Percentiles rank a stretch among this genome's conserved stretches.
Conservation (phyloP, 2,329 filamentous ascomycete species). For the Hypoxylon sp. region DNA sequence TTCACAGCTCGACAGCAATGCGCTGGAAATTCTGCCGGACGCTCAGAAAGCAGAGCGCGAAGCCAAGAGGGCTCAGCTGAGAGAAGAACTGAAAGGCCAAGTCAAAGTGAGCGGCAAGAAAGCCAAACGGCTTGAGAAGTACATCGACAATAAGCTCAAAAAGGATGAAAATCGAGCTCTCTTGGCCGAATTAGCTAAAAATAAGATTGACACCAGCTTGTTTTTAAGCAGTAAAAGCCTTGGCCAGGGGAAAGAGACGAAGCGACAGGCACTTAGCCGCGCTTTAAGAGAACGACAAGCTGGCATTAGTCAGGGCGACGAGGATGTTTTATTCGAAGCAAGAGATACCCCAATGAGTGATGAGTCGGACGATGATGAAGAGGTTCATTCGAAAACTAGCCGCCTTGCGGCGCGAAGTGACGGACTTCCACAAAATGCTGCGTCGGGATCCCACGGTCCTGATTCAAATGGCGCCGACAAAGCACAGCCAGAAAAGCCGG, state of each 20-base stretch:
- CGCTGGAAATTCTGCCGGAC: conserved; percentile 64
- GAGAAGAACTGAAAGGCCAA: conserved; percentile 66
- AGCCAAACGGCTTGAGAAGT: conserved; percentile 76
- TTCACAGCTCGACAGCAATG: conserved; percentile 66
- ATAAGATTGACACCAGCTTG: conserved; percentile 85
- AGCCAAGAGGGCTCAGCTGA: conserved; percentile 69
- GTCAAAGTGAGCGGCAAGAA: conserved; percentile 75
- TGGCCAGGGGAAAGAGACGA: conserved; percentile 79
- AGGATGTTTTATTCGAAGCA: conserved; percentile 68
- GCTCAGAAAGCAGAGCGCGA: conserved; percentile 62
- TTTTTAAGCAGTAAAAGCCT: conserved; percentile 84
- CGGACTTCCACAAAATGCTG: conserved; percentile 4
- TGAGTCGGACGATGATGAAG: conserved; percentile 54
- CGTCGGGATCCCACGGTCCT: conserved; percentile 37
- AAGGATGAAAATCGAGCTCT: conserved; percentile 93
- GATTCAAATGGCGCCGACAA: conserved; percentile 5
- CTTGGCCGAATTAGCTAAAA: conserved; percentile 83
- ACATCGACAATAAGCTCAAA: conserved; percentile 89
- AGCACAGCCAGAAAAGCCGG: conserved; percentile 14
- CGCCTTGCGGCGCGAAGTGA: conserved; percentile 1
- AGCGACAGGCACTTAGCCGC: conserved; percentile 75
- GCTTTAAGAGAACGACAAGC: conserved; percentile 75
- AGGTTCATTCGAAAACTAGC: conserved; percentile 43
- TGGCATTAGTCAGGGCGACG: conserved; percentile 71
- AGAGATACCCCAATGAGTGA: conserved; percentile 55